Evolutionary conservation across 495 filamentous ascomycete genomes (phyloP).

Genomic region (Hyaloscypha variabilis): DNA sequence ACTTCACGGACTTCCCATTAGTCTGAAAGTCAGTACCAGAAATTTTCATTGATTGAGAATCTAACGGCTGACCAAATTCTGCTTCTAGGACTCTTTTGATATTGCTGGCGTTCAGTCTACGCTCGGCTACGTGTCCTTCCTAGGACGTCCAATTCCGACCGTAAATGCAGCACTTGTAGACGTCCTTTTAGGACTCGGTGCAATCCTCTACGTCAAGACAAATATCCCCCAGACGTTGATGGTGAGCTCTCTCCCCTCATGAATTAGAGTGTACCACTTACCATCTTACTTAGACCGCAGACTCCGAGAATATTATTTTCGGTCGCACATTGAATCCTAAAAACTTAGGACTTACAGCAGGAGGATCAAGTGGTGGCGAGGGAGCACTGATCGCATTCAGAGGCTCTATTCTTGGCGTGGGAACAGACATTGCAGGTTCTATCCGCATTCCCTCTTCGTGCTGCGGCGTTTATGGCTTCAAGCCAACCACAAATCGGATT

Average conservation of each 20-base stretch:
- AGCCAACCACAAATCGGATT: slow-evolving; percentile 58
- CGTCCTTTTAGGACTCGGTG: slow-evolving; percentile 43
- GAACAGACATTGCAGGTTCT: slow-evolving; percentile 73
- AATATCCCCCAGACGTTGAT: slow-evolving; percentile 58
- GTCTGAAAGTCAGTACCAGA: slow-evolving; percentile 67
- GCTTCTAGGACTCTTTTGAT: slow-evolving; percentile 59
- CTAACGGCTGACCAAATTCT: too few relatives aligned
- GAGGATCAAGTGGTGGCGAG: slow-evolving; percentile 63
- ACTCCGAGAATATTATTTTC: slow-evolving; percentile 66
- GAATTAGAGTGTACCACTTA: too few relatives aligned
- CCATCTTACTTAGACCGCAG: too few relatives aligned
- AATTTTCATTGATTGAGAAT: too few relatives aligned
- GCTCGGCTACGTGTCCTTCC: slow-evolving; percentile 55
- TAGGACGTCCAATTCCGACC: slow-evolving; percentile 48
- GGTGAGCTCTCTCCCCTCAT: too few relatives aligned
- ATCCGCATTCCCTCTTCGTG: slow-evolving; percentile 62
- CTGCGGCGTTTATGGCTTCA: slow-evolving; percentile 58
- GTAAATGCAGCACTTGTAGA: slow-evolving; percentile 48
- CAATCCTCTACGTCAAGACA: slow-evolving; percentile 66
- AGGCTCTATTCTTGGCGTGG: slow-evolving; percentile 45
- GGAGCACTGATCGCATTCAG: slow-evolving; percentile 48
- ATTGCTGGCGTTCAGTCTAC: slow-evolving; percentile 58
- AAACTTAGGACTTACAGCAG: slow-evolving; percentile 58
- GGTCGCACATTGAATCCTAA: slow-evolving; percentile 65
- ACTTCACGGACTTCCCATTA: slow-evolving; percentile 67